Conservation (phyloP, 805 yeast genomes). For the Pichia phayaonensis region DNA sequence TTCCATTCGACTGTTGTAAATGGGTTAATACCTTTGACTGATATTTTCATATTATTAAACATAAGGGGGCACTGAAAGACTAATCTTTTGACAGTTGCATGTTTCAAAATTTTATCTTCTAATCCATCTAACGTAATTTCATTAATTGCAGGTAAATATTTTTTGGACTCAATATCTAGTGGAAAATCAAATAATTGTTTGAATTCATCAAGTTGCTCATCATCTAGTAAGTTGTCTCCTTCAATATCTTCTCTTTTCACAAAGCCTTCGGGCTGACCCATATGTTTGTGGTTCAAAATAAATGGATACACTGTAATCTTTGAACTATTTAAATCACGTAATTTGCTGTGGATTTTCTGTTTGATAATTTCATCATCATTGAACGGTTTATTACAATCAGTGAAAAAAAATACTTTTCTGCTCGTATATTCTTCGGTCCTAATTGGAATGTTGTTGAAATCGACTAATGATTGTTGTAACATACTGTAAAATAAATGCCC, state of each 20-base stretch:
- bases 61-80: slow-evolving; percentile 56
- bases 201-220: slow-evolving; percentile 7
- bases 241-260: slow-evolving; percentile 41
- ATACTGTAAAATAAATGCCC: slow-evolving; percentile 34
- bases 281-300: slow-evolving; percentile 33
- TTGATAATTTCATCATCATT: slow-evolving; percentile 33
- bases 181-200: slow-evolving; percentile 8
- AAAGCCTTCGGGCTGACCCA: slow-evolving; percentile 13
- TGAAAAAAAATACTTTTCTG: slow-evolving; percentile 60
- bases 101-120: slow-evolving; percentile 40
- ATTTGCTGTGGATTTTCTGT: slow-evolving; percentile 44
- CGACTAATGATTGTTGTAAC: slow-evolving; percentile 47
- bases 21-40: slow-evolving; percentile 66
- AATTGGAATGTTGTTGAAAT: slow-evolving; percentile 36
- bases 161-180: neutral
- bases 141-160: slow-evolving; percentile 29
- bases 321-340: slow-evolving; percentile 52
- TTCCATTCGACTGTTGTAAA: slow-evolving; percentile 26
- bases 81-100: slow-evolving; percentile 56
- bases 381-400: slow-evolving; percentile 68
- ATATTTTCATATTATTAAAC: slow-evolving; percentile 47
- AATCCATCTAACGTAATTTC: slow-evolving; percentile 38
- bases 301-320: slow-evolving; percentile 55
- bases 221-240: slow-evolving; percentile 4
- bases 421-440: slow-evolving; percentile 40